phyloP scores from a whole-genome alignment of 2,329 filamentous ascomycete genomes.

The Sporothrix globosa region DNA sequence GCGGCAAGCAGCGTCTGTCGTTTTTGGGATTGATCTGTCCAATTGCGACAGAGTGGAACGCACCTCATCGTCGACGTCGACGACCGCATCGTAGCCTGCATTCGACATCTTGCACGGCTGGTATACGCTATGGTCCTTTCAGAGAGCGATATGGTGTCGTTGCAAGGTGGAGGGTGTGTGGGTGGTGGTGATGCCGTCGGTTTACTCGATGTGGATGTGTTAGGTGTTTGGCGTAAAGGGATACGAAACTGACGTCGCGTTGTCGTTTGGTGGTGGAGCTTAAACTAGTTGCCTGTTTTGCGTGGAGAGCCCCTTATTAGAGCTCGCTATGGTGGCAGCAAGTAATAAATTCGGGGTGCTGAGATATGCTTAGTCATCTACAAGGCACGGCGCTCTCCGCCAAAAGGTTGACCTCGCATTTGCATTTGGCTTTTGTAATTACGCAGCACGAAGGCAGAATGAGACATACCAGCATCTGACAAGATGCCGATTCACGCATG shows the following conservation, averaged over 20 bases:
- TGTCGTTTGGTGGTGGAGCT: conserved; percentile 24
- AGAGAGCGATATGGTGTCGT: background rate
- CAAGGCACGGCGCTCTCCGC: background rate
- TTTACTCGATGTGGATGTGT: background rate
- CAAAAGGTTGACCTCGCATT: background rate
- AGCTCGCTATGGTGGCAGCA: background rate
- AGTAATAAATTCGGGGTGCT: background rate
- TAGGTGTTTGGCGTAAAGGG: conserved; percentile 22
- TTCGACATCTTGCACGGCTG: background rate
- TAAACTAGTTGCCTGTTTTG: conserved; percentile 20
- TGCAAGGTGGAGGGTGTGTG: no score
- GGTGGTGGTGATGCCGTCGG: background rate
- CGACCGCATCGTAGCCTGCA: conserved; percentile 94
- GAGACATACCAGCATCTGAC: background rate
- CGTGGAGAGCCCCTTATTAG: background rate
- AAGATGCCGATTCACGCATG: background rate
- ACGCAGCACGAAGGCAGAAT: background rate
- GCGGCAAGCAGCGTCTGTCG: background rate
- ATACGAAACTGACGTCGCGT: conserved; percentile 30
- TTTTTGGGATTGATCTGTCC: background rate
- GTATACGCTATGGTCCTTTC: background rate
- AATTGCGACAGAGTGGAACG: background rate
- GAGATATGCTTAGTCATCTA: background rate
- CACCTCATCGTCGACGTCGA: conserved; percentile 95
- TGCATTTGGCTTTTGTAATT: background rate